Evolutionary conservation across 1,139 yeast species (phyloP).

Genomic region (Diutina catenulata): DNA sequence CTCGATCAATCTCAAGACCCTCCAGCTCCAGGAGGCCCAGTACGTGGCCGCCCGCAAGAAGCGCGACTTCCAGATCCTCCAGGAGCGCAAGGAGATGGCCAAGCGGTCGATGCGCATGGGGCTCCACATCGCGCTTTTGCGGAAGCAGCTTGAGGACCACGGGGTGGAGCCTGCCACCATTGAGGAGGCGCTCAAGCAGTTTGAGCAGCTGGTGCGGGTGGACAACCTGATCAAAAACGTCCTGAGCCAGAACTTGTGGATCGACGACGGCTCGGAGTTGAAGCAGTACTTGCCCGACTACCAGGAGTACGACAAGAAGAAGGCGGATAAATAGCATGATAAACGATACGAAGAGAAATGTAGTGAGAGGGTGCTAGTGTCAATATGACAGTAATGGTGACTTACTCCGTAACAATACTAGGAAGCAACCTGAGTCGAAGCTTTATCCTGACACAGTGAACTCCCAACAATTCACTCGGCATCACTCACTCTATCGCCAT

Average conservation of each 20-base stretch:
- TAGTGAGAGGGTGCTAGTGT: no score
- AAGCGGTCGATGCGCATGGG: constrained; percentile 50
- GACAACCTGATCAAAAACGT: constrained; percentile 44
- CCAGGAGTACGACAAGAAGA: constrained; percentile 38
- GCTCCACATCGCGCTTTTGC: constrained; percentile 49
- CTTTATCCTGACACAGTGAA: no score
- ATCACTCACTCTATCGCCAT: not conserved
- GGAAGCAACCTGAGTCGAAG: no score
- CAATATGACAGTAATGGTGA: no score
- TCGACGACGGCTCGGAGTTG: constrained; percentile 36
- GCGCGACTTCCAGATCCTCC: constrained; percentile 33
- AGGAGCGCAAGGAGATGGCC: constrained; percentile 35
- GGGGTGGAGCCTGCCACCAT: constrained; percentile 44
- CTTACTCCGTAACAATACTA: no score
- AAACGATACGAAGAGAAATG: no score
- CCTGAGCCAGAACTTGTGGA: constrained; percentile 46
- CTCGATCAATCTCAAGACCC: constrained; percentile 30
- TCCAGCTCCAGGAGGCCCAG: constrained; percentile 31
- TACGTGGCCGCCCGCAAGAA: constrained; percentile 33
- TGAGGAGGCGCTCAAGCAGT: constrained; percentile 39
- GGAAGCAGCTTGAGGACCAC: constrained; percentile 42
- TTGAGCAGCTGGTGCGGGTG: constrained; percentile 42
- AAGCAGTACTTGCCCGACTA: constrained; percentile 43
- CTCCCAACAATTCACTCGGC: no score
- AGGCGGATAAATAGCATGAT: not conserved